Conservation (phyloP, 208 protist species). For the Acanthamoeba triangularis region DNA sequence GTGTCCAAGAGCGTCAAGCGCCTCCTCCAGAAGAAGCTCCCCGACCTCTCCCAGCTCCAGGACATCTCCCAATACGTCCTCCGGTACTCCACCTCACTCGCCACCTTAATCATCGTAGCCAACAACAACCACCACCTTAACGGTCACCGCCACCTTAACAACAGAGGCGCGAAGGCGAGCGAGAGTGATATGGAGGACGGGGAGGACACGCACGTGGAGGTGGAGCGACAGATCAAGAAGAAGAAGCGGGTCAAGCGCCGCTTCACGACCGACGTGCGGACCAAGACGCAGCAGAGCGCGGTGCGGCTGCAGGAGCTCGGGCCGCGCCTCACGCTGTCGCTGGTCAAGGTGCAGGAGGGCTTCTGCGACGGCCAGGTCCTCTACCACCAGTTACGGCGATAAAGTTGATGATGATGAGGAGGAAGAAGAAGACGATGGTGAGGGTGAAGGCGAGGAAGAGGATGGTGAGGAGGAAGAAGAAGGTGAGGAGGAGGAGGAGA, state of each 20-base stretch:
- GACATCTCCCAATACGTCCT: slow-evolving; percentile 90
- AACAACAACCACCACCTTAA: not conserved
- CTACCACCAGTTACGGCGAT: slow-evolving; percentile 84
- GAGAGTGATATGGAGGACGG: slow-evolving; percentile 89
- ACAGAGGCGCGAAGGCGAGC: slow-evolving; percentile 37
- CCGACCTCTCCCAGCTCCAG: slow-evolving; percentile 83
- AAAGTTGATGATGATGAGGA: not conserved
- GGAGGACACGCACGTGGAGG: slow-evolving; percentile 78
- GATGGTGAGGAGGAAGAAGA: not conserved
- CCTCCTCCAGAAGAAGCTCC: slow-evolving; percentile 84
- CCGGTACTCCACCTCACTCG: not conserved
- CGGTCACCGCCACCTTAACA: not conserved
- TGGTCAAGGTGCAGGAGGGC: slow-evolving; percentile 90
- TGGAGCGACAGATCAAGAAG: slow-evolving; percentile 1
- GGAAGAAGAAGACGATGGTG: not conserved
- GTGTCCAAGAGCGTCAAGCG: slow-evolving; percentile 78
- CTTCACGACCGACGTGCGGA: slow-evolving; percentile 55
- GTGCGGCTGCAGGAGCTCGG: slow-evolving; percentile 86
- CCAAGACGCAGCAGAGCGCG: slow-evolving; percentile 73
- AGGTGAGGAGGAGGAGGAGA: not conserved
- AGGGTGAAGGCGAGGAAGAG: not conserved
- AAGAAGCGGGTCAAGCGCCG: slow-evolving; percentile 39
- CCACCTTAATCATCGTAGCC: not conserved
- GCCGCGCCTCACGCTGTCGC: slow-evolving; percentile 86
- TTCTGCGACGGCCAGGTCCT: slow-evolving; percentile 89